Percentiles rank a stretch among this genome's conserved stretches.
Evolutionary conservation across 805 yeast species (phyloP).

Genomic region (Cyberlindnera americana): DNA sequence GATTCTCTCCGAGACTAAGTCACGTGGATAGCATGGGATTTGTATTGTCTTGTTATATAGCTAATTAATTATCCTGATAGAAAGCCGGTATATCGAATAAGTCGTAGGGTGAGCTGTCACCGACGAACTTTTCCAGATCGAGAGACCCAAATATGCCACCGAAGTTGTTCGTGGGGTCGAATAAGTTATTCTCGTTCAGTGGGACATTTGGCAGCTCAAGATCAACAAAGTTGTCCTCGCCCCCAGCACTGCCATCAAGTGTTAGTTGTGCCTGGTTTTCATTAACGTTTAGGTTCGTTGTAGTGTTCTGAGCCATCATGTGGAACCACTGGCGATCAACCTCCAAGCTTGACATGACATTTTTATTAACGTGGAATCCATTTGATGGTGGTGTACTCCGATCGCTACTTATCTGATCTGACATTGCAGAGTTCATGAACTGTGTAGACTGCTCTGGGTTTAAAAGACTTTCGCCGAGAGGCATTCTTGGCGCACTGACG

Average conservation of each 20-base stretch:
- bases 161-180: neutral
- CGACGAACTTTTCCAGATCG: slow-evolving; percentile 20
- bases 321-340: slow-evolving; percentile 27
- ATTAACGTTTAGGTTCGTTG: neutral
- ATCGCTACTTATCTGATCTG: slow-evolving; percentile 7
- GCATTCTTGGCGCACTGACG: neutral
- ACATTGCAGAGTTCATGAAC: neutral
- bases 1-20: too few relatives aligned
- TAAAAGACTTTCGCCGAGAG: neutral
- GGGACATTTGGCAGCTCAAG: too few relatives aligned
- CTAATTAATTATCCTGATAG: slow-evolving; percentile 15
- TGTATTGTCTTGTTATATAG: too few relatives aligned
- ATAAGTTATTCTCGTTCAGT: neutral
- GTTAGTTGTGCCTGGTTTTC: neutral
- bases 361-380: slow-evolving; percentile 21
- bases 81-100: slow-evolving; percentile 20
- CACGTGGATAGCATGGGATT: too few relatives aligned
- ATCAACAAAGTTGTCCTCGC: neutral
- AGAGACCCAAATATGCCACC: slow-evolving; percentile 15
- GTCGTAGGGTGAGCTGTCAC: slow-evolving; percentile 20
- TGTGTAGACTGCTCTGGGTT: neutral
- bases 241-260: neutral
- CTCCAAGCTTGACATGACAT: slow-evolving; percentile 18
- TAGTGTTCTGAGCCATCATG: slow-evolving; percentile 21
- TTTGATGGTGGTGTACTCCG: slow-evolving; percentile 13